These are phyloP conservation scores for Anisogramma anomala DNA, from an alignment of 2,329 filamentous ascomycete genomes.

Conservation along the genomic window DNA sequence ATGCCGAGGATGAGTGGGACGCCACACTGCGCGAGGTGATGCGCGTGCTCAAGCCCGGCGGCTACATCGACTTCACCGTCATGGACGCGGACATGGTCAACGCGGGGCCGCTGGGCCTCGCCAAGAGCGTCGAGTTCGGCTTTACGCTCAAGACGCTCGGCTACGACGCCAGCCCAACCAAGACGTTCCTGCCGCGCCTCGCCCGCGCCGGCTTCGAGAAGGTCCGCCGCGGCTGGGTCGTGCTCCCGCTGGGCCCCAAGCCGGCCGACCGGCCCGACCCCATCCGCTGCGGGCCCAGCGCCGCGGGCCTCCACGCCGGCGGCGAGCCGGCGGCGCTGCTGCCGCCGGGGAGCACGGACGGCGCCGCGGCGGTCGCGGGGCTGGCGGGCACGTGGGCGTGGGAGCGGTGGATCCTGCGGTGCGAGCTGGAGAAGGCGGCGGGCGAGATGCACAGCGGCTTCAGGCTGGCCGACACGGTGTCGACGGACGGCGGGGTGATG, in stretches of 20 bases:
- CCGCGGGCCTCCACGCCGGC: slow-evolving; percentile 25
- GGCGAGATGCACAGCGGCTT: slow-evolving; percentile 40
- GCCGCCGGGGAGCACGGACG: slow-evolving; percentile 55
- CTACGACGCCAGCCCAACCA: slow-evolving; percentile 77
- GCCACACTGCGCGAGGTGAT: slow-evolving; percentile 74
- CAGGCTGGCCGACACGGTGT: slow-evolving; percentile 41
- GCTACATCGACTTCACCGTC: slow-evolving; percentile 81
- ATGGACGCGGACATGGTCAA: slow-evolving; percentile 86
- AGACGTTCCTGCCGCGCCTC: slow-evolving; percentile 66
- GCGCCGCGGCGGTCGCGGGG: slow-evolving; percentile 64
- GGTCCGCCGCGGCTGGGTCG: slow-evolving; percentile 77
- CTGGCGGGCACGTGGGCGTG: slow-evolving; percentile 80
- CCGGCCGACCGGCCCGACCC: slow-evolving; percentile 26
- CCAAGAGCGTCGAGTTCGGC: slow-evolving; percentile 82
- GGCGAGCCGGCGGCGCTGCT: slow-evolving; percentile 27
- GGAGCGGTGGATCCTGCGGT: slow-evolving; percentile 90
- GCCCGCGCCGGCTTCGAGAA: slow-evolving; percentile 65
- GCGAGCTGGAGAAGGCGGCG: slow-evolving; percentile 69
- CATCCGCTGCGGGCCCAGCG: slow-evolving; percentile 27
- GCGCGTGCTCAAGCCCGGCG: slow-evolving; percentile 84
- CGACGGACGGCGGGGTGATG: slow-evolving; percentile 35
- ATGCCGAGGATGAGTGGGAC: slow-evolving; percentile 76
- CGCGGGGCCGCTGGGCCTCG: slow-evolving; percentile 65
- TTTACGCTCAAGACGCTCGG: slow-evolving; percentile 81
- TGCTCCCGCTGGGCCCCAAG: slow-evolving; percentile 63